Base-by-base conservation (phyloP, 2,329 filamentous ascomycete genomes). In the Basipetospora chlamydospora region DNA sequence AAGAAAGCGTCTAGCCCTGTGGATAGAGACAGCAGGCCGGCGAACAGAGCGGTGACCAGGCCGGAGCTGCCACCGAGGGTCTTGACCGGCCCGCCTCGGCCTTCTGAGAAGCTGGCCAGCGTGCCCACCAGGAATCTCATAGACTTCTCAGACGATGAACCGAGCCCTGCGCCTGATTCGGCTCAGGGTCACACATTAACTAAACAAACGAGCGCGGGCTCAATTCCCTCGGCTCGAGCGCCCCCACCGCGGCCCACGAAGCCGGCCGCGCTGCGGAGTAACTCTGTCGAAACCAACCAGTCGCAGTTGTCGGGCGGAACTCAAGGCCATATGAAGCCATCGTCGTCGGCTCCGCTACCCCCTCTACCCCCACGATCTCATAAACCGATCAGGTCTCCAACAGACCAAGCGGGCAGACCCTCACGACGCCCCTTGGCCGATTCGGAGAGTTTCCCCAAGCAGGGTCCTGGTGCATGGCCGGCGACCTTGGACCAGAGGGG, bases 191-290 rank as follows among this genome's bases (percentile, higher is more conserved):
- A 6, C 21, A 18, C 17, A 13, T n/a, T 10, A 28, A 18, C 17
- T 13, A 25, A 26, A 8, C 28, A 5, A 11, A 11, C 15, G n/a
- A 34, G 32, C 12, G 13, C 13, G 28, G 8, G 13, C 21, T 16
- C 28, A 30, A 37, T 21, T 6, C 4, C 15, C 22, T 34, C 29
- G 9, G 11, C 17, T 37, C 49, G 52, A 23, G 48, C 55, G 7
- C 60, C 66, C 5, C 72, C 72, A 1, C 71, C 70, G 7, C 64
- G 67, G 10, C 75, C 75, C 1, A 55, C 53, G 4, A 80, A 80
- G 49, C 75, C 75, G 0, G 49, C 58, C 0, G 63, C 71, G 1
- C 52, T 80, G 18, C 59, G 70, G 40, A 63, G 68, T 43, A 43
- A 52, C 3, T 25, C 28, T 46, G 44, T 20, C 12, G 37, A 25